A percentile compares a stretch with the other conserved stretches of the same genome.
Conservation (phyloP, 1,139 yeast genomes). For the Saccharomyces hybrid region DNA sequence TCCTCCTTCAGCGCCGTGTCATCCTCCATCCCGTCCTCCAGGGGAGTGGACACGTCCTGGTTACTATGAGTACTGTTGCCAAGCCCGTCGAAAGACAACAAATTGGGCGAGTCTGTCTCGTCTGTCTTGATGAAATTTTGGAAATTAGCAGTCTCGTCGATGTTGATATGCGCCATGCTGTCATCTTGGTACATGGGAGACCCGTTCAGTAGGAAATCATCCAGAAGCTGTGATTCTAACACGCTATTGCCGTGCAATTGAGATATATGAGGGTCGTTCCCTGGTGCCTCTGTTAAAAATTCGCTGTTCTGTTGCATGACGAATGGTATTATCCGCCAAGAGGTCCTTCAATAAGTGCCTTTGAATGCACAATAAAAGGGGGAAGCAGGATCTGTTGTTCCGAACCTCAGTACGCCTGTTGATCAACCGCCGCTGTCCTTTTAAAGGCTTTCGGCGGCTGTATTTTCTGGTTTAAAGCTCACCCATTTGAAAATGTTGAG, state of each 20-base stretch:
- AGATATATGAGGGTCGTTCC: neutral
- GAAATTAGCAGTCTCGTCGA: neutral
- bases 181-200: neutral
- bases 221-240: neutral
- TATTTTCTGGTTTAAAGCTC: neutral
- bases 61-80: neutral
- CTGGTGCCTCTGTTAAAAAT: neutral
- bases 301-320: neutral
- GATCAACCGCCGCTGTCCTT: neutral
- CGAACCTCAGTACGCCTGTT: neutral
- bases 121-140: neutral
- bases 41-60: neutral
- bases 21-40: neutral
- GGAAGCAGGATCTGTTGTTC: neutral
- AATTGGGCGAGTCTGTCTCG: neutral
- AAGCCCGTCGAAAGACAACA: neutral
- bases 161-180: neutral
- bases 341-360: neutral
- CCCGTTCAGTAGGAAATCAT: neutral
- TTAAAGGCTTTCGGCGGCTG: slow-evolving; percentile 1
- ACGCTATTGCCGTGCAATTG: neutral
- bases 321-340: neutral
- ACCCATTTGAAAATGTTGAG: neutral
- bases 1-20: neutral
- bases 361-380: neutral